These are phyloP conservation scores for Debaryomyces sp. DNA, from an alignment of 1,139 yeast species.

Conservation along the genomic window DNA sequence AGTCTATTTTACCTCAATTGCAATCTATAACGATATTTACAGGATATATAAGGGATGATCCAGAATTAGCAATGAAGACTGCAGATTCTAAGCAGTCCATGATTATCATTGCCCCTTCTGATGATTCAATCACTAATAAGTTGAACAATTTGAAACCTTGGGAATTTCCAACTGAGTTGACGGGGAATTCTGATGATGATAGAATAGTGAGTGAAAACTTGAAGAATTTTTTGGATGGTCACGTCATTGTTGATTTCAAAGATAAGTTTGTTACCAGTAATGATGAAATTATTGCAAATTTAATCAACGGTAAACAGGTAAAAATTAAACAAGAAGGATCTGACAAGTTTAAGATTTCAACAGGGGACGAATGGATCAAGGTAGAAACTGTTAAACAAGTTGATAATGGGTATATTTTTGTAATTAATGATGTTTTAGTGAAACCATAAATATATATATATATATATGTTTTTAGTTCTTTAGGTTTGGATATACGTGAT, in stretches of 20 bases:
- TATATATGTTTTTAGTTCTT: background rate
- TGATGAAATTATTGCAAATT: conserved; percentile 31
- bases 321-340: conserved; percentile 41
- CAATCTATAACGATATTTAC: conserved; percentile 53
- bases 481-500: background rate
- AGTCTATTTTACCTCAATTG: conserved; percentile 47
- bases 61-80: conserved; percentile 44
- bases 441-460: conserved; percentile 18
- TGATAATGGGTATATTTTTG: conserved; percentile 61
- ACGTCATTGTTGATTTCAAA: conserved; percentile 40
- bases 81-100: conserved; percentile 38
- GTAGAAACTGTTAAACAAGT: conserved; percentile 49
- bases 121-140: conserved; percentile 49
- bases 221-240: conserved; percentile 54
- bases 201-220: conserved; percentile 48
- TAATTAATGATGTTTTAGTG: conserved; percentile 47
- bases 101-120: conserved; percentile 63
- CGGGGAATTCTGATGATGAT: conserved; percentile 40
- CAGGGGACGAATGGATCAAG: conserved; percentile 36
- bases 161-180: conserved; percentile 61
- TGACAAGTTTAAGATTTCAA: conserved; percentile 39
- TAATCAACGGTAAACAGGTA: conserved; percentile 44
- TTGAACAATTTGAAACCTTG: conserved; percentile 57
- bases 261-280: conserved; percentile 16
- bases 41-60: conserved; percentile 56